Evolutionary conservation across 495 filamentous ascomycete genomes (phyloP).

Genomic region (Choiromyces venosus): DNA sequence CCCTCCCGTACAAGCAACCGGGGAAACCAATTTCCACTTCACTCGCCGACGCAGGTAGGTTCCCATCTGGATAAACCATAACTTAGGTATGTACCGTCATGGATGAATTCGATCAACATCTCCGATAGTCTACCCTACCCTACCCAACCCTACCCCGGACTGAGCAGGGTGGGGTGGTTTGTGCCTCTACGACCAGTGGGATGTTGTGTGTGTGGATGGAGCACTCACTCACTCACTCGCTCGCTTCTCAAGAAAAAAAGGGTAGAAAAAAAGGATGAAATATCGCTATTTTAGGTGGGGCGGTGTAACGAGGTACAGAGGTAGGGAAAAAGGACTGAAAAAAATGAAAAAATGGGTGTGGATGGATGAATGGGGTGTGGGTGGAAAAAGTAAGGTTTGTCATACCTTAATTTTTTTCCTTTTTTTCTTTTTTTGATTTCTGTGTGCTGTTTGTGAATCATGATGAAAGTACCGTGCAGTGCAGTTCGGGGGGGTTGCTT

Average conservation of each 20-base stretch:
- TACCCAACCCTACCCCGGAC: no score
- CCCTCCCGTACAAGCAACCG: background rate
- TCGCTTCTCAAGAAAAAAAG: no score
- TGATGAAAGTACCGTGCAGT: constrained; percentile 2
- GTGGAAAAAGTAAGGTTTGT: constrained; percentile 3
- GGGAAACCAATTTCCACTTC: background rate
- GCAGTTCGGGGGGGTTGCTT: background rate
- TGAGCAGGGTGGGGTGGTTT: background rate
- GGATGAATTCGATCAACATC: background rate
- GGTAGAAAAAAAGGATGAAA: background rate
- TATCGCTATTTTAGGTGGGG: constrained; percentile 1
- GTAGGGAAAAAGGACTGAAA: background rate
- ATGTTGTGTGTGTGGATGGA: background rate
- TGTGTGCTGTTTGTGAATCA: background rate
- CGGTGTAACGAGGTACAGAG: background rate
- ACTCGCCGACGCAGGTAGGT: background rate
- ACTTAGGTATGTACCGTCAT: background rate
- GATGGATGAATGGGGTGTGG: background rate
- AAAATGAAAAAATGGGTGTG: background rate
- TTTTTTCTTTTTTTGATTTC: no score
- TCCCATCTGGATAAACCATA: background rate
- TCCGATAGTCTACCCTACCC: no score
- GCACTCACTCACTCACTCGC: no score
- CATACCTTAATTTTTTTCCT: no score
- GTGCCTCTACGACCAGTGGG: background rate